Conservation (phyloP, 2,329 filamentous ascomycete genomes). For the Phyllosticta paracitricarpa region DNA sequence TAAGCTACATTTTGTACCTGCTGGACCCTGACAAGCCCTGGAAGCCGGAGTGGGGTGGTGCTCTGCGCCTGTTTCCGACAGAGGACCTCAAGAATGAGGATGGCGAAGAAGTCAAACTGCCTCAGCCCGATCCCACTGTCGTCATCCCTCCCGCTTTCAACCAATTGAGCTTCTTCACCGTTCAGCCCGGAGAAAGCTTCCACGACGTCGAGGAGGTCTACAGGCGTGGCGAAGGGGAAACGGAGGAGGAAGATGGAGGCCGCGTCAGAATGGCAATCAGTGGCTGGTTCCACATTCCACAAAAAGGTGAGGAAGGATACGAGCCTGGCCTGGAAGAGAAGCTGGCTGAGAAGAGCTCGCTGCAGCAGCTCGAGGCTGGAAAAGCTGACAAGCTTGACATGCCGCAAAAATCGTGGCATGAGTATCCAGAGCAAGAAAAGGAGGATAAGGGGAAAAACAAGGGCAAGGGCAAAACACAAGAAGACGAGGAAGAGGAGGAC, state of each 20-base stretch:
- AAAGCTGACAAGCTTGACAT: constrained; percentile 83
- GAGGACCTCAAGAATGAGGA: constrained; percentile 53
- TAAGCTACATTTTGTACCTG: constrained; percentile 95
- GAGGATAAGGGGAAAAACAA: constrained; percentile 38
- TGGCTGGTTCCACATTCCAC: constrained; percentile 98
- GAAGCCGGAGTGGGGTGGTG: constrained; percentile 88
- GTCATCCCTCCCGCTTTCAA: constrained; percentile 93
- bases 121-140: constrained; percentile 66
- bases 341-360: constrained; percentile 77
- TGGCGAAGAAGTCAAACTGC: constrained; percentile 68
- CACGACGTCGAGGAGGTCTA: constrained; percentile 99
- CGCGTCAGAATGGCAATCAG: constrained; percentile 94
- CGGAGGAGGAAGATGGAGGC: constrained; percentile 58
- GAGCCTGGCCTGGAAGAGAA: constrained; percentile 80
- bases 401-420: constrained; percentile 54
- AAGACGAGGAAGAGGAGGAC: constrained; percentile 42
- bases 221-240: constrained; percentile 49
- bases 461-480: constrained; percentile 11
- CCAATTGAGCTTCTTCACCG: constrained; percentile 94
- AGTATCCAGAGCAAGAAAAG: constrained; percentile 24
- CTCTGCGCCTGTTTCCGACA: constrained; percentile 75
- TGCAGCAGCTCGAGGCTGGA: constrained; percentile 78
- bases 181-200: constrained; percentile 97
- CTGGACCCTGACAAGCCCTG: constrained; percentile 86
- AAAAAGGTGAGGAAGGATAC: constrained; percentile 86